These are phyloP conservation scores for Pleurotus sapidus DNA, from an alignment of 768 basidiomycete genomes.

Conservation along the genomic window DNA sequence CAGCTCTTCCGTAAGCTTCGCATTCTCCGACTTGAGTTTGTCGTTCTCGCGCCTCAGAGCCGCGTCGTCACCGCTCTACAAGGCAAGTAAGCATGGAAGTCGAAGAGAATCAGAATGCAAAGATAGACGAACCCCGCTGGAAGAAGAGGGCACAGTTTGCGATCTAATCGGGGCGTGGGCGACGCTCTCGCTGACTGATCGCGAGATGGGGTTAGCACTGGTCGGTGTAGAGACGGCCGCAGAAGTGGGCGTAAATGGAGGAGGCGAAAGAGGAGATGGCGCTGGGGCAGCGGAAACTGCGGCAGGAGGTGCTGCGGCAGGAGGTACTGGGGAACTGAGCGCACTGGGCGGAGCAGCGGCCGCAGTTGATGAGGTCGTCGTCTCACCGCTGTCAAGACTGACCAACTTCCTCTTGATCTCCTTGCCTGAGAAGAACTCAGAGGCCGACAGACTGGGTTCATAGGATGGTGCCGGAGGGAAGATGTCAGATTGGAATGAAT, in stretches of 20 bases:
- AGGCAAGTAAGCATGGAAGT: not conserved
- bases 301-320: conserved; percentile 10
- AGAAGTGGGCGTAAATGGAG: conserved; percentile 15
- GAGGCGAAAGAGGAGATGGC: conserved; percentile 13
- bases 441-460: conserved; percentile 76
- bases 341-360: conserved; percentile 24
- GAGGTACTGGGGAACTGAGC: not conserved
- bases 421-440: conserved; percentile 89
- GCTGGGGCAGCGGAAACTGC: conserved; percentile 15
- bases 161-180: not conserved
- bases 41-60: not conserved
- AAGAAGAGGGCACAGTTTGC: not conserved
- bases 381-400: conserved; percentile 68
- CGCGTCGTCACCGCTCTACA: not conserved
- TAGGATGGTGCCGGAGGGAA: conserved; percentile 87
- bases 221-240: conserved; percentile 11
- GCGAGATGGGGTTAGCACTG: not conserved
- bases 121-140: not conserved
- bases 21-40: conserved; percentile 49
- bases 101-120: not conserved
- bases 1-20: conserved; percentile 58
- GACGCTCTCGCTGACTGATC: not conserved
- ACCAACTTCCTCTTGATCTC: conserved; percentile 74
- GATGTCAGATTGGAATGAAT: conserved; percentile 97
- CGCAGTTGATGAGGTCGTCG: conserved; percentile 16